These are phyloP conservation scores for Ceratocystis cubensis DNA, from an alignment of 2,329 filamentous ascomycete genomes.

Conservation along the genomic window DNA sequence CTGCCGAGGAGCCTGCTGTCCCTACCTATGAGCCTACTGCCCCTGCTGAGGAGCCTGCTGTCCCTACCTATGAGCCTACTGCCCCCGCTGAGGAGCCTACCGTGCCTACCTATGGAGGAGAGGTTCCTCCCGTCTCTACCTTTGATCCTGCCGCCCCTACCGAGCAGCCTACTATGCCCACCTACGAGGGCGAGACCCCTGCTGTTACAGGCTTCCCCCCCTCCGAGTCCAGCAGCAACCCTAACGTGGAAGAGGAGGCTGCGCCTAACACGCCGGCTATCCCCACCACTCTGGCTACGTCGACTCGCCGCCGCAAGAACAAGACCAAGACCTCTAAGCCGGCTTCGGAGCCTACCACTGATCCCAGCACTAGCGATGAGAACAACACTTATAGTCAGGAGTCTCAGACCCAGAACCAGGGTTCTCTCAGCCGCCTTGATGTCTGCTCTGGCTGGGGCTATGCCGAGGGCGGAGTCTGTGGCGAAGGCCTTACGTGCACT, in stretches of 20 bases:
- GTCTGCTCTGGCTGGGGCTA: slow-evolving; percentile 2
- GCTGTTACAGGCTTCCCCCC: not conserved
- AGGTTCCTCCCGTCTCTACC: not conserved
- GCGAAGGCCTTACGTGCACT: not conserved
- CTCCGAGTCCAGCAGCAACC: not conserved
- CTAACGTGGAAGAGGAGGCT: not conserved
- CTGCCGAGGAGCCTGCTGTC: not conserved
- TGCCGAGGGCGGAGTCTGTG: not conserved
- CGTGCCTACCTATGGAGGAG: not conserved
- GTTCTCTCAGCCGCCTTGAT: not conserved
- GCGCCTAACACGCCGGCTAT: not conserved
- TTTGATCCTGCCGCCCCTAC: not conserved
- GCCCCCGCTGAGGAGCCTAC: not conserved
- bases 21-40: no score
- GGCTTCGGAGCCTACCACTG: not conserved
- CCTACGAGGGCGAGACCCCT: not conserved
- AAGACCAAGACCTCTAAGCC: not conserved
- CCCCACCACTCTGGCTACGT: slow-evolving; percentile 5
- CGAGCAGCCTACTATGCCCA: not conserved
- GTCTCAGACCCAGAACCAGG: not conserved
- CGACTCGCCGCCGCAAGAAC: not conserved
- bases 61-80: not conserved
- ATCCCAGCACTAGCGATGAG: not conserved
- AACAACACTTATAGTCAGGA: not conserved
- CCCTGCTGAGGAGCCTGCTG: not conserved